phyloP scores from a whole-genome alignment of 1,284 basidiomycete genomes.

The Tilletia walkeri region DNA sequence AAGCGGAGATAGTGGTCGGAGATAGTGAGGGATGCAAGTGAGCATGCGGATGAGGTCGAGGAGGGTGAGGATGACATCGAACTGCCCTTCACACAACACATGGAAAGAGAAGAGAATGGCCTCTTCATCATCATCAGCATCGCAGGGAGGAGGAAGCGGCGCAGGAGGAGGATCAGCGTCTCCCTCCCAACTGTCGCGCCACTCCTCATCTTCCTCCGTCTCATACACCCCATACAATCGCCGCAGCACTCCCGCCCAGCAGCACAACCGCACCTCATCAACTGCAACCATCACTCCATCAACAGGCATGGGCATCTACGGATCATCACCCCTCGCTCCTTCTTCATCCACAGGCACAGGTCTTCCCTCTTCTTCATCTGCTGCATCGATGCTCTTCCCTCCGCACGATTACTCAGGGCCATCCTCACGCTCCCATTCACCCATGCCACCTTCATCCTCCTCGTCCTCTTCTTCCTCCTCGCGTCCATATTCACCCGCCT shows the following conservation, averaged over 20 bases:
- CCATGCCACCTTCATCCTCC: background rate
- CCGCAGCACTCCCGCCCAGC: background rate
- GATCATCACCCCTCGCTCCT: no score
- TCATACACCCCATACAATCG: background rate
- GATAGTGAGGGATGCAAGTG: no score
- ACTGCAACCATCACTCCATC: no score
- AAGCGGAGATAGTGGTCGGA: no score
- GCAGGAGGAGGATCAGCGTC: background rate
- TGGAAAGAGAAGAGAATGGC: background rate
- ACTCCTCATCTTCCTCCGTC: slow-evolving; percentile 1
- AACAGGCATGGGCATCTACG: no score
- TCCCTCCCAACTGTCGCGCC: background rate
- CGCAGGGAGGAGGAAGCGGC: background rate
- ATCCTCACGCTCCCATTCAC: background rate
- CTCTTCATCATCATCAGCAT: background rate
- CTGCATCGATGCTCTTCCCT: background rate
- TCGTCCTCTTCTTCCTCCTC: background rate
- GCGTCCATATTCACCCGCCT: no score
- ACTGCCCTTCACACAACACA: no score
- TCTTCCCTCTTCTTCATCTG: background rate
- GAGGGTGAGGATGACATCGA: no score
- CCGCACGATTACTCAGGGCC: background rate
- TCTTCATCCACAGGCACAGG: background rate
- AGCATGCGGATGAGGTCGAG: no score
- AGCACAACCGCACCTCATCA: no score